These are phyloP conservation scores for Plasmodium ovale DNA, from an alignment of 169 alveolate genomes.

Conservation along the genomic window DNA sequence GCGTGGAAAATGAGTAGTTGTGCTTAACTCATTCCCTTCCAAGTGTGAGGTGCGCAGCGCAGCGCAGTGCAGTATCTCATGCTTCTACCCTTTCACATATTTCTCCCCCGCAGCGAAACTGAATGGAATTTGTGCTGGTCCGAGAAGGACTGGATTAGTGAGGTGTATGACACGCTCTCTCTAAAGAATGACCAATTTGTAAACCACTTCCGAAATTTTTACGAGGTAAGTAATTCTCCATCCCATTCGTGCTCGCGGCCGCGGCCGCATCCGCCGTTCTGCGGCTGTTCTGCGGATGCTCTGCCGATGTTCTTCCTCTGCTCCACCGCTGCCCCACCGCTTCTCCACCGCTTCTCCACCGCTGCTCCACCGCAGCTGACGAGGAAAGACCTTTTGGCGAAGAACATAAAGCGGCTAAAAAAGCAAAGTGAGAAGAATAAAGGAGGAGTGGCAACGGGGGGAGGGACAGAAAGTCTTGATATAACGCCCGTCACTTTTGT, in stretches of 20 bases:
- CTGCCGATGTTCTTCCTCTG: background rate
- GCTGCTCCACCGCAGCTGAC: slow-evolving; percentile 78
- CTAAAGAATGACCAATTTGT: slow-evolving; percentile 90
- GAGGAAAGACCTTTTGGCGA: slow-evolving; percentile 94
- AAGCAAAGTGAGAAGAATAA: slow-evolving; percentile 90
- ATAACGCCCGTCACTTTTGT: slow-evolving; percentile 92
- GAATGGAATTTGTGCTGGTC: slow-evolving; percentile 96
- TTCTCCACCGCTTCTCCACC: background rate
- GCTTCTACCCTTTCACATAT: too few relatives aligned
- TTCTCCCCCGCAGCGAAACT: slow-evolving; percentile 79
- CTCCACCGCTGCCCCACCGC: too few relatives aligned
- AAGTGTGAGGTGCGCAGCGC: too few relatives aligned
- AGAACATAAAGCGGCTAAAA: slow-evolving; percentile 87
- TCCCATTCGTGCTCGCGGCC: too few relatives aligned
- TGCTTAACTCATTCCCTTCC: too few relatives aligned
- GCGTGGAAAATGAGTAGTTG: too few relatives aligned
- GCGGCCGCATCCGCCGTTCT: too few relatives aligned
- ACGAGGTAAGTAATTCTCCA: slow-evolving; percentile 80
- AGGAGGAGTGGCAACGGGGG: too few relatives aligned
- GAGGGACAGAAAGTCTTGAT: slow-evolving; percentile 52
- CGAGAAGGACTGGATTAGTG: slow-evolving; percentile 94
- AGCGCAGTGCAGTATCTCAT: too few relatives aligned
- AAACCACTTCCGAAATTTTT: slow-evolving; percentile 95
- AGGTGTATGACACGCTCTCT: slow-evolving; percentile 91
- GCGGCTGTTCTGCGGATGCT: too few relatives aligned